Evolutionary conservation across 768 basidiomycete genomes (phyloP).

Genomic region (Daedaleopsis nitida): DNA sequence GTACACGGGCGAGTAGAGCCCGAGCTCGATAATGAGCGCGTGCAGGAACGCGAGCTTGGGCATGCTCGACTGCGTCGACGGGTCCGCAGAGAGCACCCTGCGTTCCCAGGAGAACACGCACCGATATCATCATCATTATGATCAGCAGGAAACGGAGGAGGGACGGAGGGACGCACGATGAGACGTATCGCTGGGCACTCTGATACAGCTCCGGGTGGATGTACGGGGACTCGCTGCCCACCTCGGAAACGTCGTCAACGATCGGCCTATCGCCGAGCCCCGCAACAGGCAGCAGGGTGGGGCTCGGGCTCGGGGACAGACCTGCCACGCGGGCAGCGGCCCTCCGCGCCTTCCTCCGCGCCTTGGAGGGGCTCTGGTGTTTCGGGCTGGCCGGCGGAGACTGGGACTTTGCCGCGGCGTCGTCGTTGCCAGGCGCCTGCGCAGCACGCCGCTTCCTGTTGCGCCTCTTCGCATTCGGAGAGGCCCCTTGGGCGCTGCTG

Average conservation of each 20-base stretch:
- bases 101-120: not conserved
- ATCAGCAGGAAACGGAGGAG: not conserved
- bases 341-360: constrained; percentile 13
- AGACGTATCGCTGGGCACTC: constrained; percentile 62
- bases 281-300: not conserved
- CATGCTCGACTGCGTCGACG: constrained; percentile 43
- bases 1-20: constrained; percentile 35
- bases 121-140: not conserved
- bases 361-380: constrained; percentile 2
- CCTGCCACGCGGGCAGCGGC: constrained; percentile 5
- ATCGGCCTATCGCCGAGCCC: constrained; percentile 44
- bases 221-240: constrained; percentile 35
- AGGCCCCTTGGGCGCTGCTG: not conserved
- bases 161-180: constrained; percentile 47
- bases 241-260: constrained; percentile 55
- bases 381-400: constrained; percentile 5
- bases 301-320: not conserved
- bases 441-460: constrained; percentile 12
- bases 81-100: constrained; percentile 38
- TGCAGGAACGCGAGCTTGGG: constrained; percentile 66
- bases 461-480: constrained; percentile 5
- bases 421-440: constrained; percentile 11
- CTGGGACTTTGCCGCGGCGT: constrained; percentile 4
- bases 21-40: constrained; percentile 77
- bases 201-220: constrained; percentile 45